Base-by-base conservation (phyloP, 176 grass and related monocot genomes). In the Lolium perenne region DNA sequence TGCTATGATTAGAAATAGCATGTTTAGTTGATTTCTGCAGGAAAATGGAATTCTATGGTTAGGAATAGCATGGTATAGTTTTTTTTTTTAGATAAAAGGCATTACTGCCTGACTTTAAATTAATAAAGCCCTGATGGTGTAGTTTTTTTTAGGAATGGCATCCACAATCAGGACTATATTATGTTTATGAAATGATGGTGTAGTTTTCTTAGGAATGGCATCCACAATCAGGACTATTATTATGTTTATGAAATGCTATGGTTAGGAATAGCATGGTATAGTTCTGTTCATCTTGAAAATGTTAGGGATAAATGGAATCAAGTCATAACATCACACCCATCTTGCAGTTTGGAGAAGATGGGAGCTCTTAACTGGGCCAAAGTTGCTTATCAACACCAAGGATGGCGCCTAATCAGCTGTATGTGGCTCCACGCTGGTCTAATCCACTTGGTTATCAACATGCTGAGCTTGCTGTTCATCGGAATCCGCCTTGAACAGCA, bases 401-500 rank as follows among this genome's bases (percentile, higher is more conserved):
- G 90, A 9, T 98, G 96, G 96, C 88, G 96, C 59, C 93, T 98
- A 71, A 54, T 98, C 63, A 83, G 86, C 53, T 94, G 91, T 87
- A 84, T 95, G 47, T 98, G 93, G 93, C 86, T 98, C 17, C 93
- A 98, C 81, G 93, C 90, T 75, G 96, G 96, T 29, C 74, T 98
- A 45, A 87, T 98, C 75, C 96, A 98, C 84, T 87, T 98, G 70
- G 23, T 94, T 57, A 86, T 92, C 50, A 98, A 98, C 74, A 98
- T 98, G 96, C 43, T 98, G 67, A 98, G 96, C 81, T 84, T 98
- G 62, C 69, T 98, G 25, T 98, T 98, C 38, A 88, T 98, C 78
- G 96, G 96, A 71, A 94, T 98, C 78, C 93, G 93, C 35, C 87
- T 98, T 49, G 96, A 95, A 83, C 93, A 95, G 74, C 96, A 98